Conservation (phyloP, 2,329 filamentous ascomycete genomes). For the Neurospora sp. region DNA sequence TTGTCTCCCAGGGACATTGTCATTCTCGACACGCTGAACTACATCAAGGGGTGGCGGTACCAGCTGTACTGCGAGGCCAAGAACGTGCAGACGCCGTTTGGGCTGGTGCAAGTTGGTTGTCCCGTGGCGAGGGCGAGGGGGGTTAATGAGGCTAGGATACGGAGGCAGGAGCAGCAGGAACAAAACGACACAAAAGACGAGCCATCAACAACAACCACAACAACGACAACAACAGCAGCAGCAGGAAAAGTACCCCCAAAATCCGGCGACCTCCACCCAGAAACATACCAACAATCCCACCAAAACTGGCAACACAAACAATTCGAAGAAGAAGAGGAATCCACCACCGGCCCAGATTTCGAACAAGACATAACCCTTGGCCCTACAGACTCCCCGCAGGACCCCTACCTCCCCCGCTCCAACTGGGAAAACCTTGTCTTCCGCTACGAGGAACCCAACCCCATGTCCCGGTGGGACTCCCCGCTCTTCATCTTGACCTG, state of each 20-base stretch:
- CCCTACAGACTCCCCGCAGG: too few species aligned
- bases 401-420: constrained; percentile 24
- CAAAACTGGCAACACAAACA: constrained; percentile 3
- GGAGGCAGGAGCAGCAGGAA: constrained; percentile 28
- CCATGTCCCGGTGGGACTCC: constrained; percentile 77
- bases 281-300: neutral
- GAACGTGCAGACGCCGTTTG: constrained; percentile 64
- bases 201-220: neutral
- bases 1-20: constrained; percentile 66
- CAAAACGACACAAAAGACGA: neutral
- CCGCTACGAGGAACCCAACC: constrained; percentile 77
- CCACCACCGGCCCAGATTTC: neutral
- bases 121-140: constrained; percentile 38
- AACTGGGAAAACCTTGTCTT: constrained; percentile 76
- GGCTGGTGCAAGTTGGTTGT: constrained; percentile 59
- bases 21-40: constrained; percentile 71
- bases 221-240: constrained; percentile 23
- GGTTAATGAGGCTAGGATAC: constrained; percentile 53
- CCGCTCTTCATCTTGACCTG: constrained; percentile 72
- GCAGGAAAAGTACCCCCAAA: constrained; percentile 19
- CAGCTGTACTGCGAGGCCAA: constrained; percentile 81
- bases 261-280: constrained; percentile 21
- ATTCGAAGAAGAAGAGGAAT: constrained; percentile 3
- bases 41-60: constrained; percentile 85
- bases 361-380: too few species aligned